Base-by-base conservation (phyloP, 2,329 filamentous ascomycete species). In the Sodiomyces alkalinus region DNA sequence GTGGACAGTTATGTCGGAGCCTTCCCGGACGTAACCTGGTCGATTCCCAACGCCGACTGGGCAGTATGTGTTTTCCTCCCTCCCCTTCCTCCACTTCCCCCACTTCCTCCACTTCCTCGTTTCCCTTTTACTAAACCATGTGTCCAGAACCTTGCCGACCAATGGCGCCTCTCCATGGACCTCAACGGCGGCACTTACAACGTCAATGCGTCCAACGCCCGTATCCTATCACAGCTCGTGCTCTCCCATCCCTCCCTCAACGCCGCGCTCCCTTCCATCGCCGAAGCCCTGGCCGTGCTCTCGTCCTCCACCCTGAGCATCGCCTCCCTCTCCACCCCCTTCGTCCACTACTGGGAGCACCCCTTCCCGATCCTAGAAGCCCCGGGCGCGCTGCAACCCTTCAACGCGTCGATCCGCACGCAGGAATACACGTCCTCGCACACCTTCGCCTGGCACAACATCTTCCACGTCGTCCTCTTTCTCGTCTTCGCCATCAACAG, bases 401-500 rank as follows among this genome's bases (percentile, higher is more conserved):
- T 87, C 56, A 67, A 68, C 21, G 75, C 74, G 2, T 61, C 63
- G 0, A 45, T 86, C 4, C 61, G 61, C 26, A 68, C 65, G 5
- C 71, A 81, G 36, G 60, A 80, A 39, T 90, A 83, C 50, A 69
- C 74, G 0, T 81, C 75, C 0, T 73, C 77, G 2, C 68, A 75
- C 26, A 60, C 58, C 0, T 51, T 62, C 20, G 22, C 37, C 0
- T 80, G 75, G 64, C 74, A 83, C 32, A 60, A 52, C 5, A 53
- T 70, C 1, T 87, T 86, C 50, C 75, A 80, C 42, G 32, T 73
- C 2, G 60, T 85, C 0, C 64, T 87, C 0, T 42, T 64, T 2
- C 49, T 73, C 10, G 73, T 80, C 2, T 80, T 83, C 41, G 36
- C 68, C 15, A 68, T 79, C 40, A 85, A 80, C 44, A 33, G 74